Conservation (phyloP, 306 rosid genomes). For the Cicer cuneatum region DNA sequence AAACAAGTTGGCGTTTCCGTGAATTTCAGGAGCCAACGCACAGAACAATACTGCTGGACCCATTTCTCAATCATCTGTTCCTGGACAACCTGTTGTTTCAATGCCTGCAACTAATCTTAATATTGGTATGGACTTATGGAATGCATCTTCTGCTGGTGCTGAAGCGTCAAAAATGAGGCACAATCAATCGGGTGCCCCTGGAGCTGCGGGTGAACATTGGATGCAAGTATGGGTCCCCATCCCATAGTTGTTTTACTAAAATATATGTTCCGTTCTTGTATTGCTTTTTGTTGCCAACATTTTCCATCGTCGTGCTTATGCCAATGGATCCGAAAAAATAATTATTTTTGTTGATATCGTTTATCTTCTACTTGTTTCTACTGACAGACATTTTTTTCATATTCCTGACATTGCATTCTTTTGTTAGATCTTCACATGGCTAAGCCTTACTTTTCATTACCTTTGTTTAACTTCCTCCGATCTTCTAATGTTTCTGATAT, state of each 20-base stretch:
- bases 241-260: conserved; percentile 10
- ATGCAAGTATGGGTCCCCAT: conserved; percentile 61
- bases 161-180: conserved; percentile 73
- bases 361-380: conserved; percentile 3
- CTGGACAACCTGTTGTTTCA: conserved; percentile 71
- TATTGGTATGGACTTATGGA: conserved; percentile 97
- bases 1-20: conserved; percentile 35
- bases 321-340: background rate
- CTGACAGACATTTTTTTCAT: background rate
- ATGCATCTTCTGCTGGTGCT: conserved; percentile 60
- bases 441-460: background rate
- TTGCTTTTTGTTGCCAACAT: background rate
- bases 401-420: background rate
- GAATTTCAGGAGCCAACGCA: conserved; percentile 77
- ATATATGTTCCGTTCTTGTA: conserved; percentile 23
- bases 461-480: background rate
- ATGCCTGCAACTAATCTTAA: conserved; percentile 81
- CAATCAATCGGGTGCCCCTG: conserved; percentile 60
- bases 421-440: background rate
- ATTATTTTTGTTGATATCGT: background rate
- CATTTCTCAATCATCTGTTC: conserved; percentile 57
- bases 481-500: conserved; percentile 20
- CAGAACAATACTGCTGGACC: conserved; percentile 62
- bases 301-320: conserved; percentile 1
- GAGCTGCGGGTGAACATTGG: conserved; percentile 79